Percentiles rank a stretch among this genome's conserved stretches.
Conservation (phyloP, 2,329 filamentous ascomycete species). For the Scytalidium sp. region DNA sequence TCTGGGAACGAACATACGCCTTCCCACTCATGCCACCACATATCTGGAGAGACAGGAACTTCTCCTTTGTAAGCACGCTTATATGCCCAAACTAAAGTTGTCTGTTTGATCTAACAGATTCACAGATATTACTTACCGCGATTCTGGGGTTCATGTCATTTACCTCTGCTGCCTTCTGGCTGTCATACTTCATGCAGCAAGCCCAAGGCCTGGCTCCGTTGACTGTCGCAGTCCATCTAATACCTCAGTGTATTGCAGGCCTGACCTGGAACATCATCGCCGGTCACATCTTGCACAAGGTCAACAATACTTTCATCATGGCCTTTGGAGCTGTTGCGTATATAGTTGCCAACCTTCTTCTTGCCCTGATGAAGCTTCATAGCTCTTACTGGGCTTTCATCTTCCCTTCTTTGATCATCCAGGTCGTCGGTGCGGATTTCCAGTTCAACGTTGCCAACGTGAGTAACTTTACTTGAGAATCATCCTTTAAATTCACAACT, state of each 20-base stretch:
- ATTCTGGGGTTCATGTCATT: conserved; percentile 62
- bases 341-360: conserved; percentile 41
- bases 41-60: conserved; percentile 60
- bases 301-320: conserved; percentile 64
- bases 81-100: no score
- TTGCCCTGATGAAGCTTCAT: conserved; percentile 51
- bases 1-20: conserved; percentile 56
- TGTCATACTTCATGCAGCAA: conserved; percentile 62
- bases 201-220: conserved; percentile 50
- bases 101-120: conserved; percentile 3
- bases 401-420: conserved; percentile 57
- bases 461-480: conserved; percentile 23
- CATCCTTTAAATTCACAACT: conserved; percentile 3
- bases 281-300: conserved; percentile 57
- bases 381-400: conserved; percentile 63
- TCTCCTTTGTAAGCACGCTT: conserved; percentile 51
- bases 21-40: conserved; percentile 50
- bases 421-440: conserved; percentile 63
- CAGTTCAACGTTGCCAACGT: conserved; percentile 69
- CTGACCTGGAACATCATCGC: conserved; percentile 62
- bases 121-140: conserved; percentile 51
- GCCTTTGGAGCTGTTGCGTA: conserved; percentile 37
- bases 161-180: conserved; percentile 55
- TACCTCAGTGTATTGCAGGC: conserved; percentile 64
- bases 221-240: conserved; percentile 57